Conservation (phyloP, 2,329 filamentous ascomycete species). For the Colletotrichum gigasporum region DNA sequence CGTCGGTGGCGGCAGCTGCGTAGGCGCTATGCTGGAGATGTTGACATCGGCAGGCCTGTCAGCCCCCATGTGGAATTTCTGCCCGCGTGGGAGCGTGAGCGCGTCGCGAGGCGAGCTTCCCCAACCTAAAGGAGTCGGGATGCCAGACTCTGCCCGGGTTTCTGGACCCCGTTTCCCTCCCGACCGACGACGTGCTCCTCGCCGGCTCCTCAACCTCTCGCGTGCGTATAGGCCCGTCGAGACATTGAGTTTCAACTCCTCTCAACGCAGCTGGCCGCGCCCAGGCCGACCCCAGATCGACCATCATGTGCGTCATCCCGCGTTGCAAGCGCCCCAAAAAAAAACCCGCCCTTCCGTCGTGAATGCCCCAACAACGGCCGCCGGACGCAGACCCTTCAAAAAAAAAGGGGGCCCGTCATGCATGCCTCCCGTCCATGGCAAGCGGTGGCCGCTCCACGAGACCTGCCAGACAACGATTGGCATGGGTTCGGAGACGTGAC, state of each 20-base stretch:
- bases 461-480: conserved; percentile 25
- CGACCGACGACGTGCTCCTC: neutral
- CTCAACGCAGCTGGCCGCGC: neutral
- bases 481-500: conserved; percentile 20
- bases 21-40: neutral
- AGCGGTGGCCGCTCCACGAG: conserved; percentile 3
- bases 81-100: neutral
- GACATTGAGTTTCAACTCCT: conserved; percentile 6
- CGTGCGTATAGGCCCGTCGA: neutral
- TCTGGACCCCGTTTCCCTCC: neutral
- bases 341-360: conserved; percentile 3
- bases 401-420: neutral
- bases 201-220: neutral
- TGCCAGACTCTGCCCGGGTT: neutral
- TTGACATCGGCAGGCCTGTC: neutral
- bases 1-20: neutral
- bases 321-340: conserved; percentile 6
- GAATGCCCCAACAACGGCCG: neutral
- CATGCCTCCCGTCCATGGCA: conserved; percentile 12
- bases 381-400: neutral
- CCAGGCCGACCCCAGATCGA: conserved; percentile 9
- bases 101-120: neutral
- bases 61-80: conserved; percentile 21
- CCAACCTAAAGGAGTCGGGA: conserved; percentile 2
- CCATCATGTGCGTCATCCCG: conserved; percentile 25